Evolutionary conservation across 148 eudicot genomes (phyloP).

Genomic region (Agrostemma githago): DNA sequence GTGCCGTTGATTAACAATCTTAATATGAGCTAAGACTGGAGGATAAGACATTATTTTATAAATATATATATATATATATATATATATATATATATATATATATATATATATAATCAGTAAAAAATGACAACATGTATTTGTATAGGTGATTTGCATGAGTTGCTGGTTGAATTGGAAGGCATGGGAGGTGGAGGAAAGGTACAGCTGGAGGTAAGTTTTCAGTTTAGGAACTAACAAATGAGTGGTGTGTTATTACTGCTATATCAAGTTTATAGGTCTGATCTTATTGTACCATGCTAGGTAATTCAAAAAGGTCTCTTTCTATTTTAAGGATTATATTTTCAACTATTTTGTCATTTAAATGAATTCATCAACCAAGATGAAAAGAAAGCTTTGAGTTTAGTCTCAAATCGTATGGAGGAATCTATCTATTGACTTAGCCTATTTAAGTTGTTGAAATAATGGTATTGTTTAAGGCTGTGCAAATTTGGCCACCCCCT

Average conservation of each 20-base stretch:
- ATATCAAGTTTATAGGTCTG: neutral
- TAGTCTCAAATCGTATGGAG: neutral
- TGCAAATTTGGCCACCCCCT: no score
- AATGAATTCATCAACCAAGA: neutral
- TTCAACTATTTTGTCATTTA: neutral
- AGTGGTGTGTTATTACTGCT: neutral
- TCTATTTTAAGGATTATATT: neutral
- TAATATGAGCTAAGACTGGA: neutral
- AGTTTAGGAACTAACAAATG: conserved; percentile 14
- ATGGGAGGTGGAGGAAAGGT: conserved; percentile 99
- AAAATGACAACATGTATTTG: conserved; percentile 23
- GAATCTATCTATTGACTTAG: neutral
- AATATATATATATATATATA: neutral
- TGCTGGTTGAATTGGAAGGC: conserved; percentile 93
- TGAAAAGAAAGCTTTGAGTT: neutral
- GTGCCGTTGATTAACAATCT: neutral
- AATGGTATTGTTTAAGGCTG: no score
- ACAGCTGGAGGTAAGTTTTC: conserved; percentile 70
- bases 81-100: no score
- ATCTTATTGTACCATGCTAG: neutral
- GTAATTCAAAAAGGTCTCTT: neutral
- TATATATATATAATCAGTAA: neutral
- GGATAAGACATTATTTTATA: conserved; percentile 9
- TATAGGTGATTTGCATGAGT: conserved; percentile 64
- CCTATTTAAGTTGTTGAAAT: no score